Base-by-base conservation (phyloP, 257 asterid genomes). In the Solanum appendiculatum region DNA sequence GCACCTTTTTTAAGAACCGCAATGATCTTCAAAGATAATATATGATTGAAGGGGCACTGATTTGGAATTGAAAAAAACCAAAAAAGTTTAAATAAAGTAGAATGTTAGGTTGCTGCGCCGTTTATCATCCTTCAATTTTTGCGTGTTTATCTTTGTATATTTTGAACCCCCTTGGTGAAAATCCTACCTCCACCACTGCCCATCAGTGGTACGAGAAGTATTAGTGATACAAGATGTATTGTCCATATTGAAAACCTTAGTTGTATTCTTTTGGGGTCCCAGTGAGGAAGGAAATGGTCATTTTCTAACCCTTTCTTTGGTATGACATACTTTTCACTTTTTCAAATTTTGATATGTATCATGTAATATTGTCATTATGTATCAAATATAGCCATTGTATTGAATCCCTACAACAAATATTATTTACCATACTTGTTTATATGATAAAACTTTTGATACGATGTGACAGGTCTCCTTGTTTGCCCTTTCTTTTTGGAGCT, bases 401-500 rank as follows among this genome's bases (percentile, higher is more conserved):
- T 78, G 84, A 44, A 25, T 42, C 84, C 84, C 60, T 31, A 27
- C 46, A 31, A 80, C 66, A 16, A 46, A 20, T 80, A 20, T 29
- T 46, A 29, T 9, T 40, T 37, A 80, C 68, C 85, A 81, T 48
- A 20, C 33, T 81, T 20, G 68, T 46, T 42, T 44, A 2, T 78
- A 86, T 92, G 88, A 86, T 86, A 88, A 88, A 92, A 91, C 89
- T 88, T 90, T 91, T 91, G 91, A 89, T 90, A 87, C 1, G 64
- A 56, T 87, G 88, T 94, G 95, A 85, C 96, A 95, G 98, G 93
- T 97, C 90, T 97, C 99, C 84, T 91, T 97, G 93, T 91, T 95
- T 84, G 98, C 96, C 54, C 98, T 97, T 58, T 93, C 98, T 6
- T 97, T 94, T 89, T 97, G 99, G 99, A 97, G 99, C 96, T 95